Evolutionary conservation across 169 alveolate genomes (phyloP), one percentile per base, ranked within the genome.

Genomic region (Cyclospora cayetanensis): DNA sequence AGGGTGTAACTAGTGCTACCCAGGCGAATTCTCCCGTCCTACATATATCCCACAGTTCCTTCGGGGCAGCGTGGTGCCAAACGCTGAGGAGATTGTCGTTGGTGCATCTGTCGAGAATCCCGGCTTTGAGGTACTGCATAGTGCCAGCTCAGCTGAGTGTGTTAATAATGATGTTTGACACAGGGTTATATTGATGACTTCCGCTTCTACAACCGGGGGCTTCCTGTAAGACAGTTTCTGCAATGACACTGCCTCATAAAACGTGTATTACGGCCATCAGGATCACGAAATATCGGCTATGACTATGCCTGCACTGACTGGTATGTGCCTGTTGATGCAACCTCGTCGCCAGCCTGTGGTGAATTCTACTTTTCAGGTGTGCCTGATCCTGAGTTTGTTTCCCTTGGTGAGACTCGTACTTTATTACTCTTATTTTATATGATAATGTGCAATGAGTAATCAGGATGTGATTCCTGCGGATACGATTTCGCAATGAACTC

Each of bases 401-500:
- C 84, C 50, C 89, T 37, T 22, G 93, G 93, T 89, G 65, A 46
- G 93, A 66, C n/a, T 35, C 29, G 18, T 63, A 20, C 0, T 34
- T 31, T n/a, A 22, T 31, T 4, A 46, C 41, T 25, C 11, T 31
- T 50, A 4, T 20, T 35, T 46, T 37, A 22, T 39, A 41, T 22
- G 65, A 1, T 65, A 41, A 76, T 27, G 27, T n/a, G 4, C 25
- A 25, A 42, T 1, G 2, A 46, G 20, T 46, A 46, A 22, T 46
- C 84, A 90, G 94, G 94, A 72, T 90, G 94, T 53, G 94, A 77
- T 22, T 35, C 79, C 77, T 90, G 94, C 31, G 43, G 86, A 55
- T 79, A 43, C 12, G 94, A 90, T 27, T 50, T 31, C 39, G 91
- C 91, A 0, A 31, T 70, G 66, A 77, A 72, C 85, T 90, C 90